These are phyloP conservation scores for Daldinia caldariorum DNA, from an alignment of 495 filamentous ascomycete genomes.

Conservation along the genomic window DNA sequence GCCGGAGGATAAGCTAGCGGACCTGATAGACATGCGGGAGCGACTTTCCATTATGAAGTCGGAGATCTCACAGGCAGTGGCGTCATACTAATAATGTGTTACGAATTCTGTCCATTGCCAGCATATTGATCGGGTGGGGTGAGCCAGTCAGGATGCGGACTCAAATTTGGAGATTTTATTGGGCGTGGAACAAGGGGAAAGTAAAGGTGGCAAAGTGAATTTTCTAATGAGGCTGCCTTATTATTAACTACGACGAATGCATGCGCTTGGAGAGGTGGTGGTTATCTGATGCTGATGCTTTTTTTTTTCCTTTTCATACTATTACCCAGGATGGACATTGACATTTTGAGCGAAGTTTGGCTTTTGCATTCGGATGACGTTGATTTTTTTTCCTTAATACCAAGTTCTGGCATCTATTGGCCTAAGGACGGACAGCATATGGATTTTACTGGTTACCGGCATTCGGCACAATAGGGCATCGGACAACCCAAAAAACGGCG, in stretches of 20 bases:
- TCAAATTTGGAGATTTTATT: not conserved
- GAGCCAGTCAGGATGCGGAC: not conserved
- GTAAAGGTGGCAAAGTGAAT: not conserved
- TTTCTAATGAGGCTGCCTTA: constrained; percentile 9
- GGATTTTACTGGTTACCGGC: constrained; percentile 18
- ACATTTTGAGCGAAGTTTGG: constrained; percentile 15
- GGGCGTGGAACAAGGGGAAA: not conserved
- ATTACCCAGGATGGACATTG: constrained; percentile 4
- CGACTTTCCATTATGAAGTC: constrained; percentile 70
- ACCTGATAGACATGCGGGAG: constrained; percentile 69
- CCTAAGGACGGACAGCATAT: constrained; percentile 29
- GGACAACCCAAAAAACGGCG: constrained; percentile 24
- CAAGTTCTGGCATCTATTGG: constrained; percentile 22
- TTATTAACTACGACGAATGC: constrained; percentile 26
- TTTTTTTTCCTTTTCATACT: constrained; percentile 12
- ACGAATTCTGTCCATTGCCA: not conserved
- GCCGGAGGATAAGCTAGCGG: constrained; percentile 63
- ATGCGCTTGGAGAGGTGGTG: constrained; percentile 11
- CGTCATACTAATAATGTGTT: constrained; percentile 35
- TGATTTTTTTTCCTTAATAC: constrained; percentile 15
- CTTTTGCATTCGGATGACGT: constrained; percentile 12
- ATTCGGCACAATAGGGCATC: constrained; percentile 27
- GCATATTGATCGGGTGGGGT: not conserved
- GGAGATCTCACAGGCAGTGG: constrained; percentile 67
- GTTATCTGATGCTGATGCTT: not conserved